A percentile compares a stretch with the other conserved stretches of the same genome.
These are phyloP conservation scores for Populus hybrid DNA, from an alignment of 441 rosid genomes.

Conservation along the genomic window DNA sequence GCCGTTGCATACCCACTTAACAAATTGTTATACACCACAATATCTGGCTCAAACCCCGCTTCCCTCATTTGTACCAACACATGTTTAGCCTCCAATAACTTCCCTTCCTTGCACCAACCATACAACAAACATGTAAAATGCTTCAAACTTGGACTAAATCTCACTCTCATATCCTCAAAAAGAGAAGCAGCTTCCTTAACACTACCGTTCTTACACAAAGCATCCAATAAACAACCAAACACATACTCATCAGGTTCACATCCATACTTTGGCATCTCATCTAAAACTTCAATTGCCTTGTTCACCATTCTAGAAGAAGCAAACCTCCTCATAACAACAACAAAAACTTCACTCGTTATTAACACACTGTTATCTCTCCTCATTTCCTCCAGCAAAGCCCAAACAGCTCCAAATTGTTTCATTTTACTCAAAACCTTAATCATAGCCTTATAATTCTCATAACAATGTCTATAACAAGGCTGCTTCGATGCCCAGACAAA, in stretches of 20 bases:
- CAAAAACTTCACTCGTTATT: constrained; percentile 65
- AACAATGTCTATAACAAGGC: constrained; percentile 62
- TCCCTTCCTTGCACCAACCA: constrained; percentile 94
- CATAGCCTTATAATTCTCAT: constrained; percentile 74
- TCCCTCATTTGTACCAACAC: constrained; percentile 84
- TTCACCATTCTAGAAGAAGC: constrained; percentile 81
- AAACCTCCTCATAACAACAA: constrained; percentile 74
- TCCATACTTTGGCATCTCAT: constrained; percentile 89
- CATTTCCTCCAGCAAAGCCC: constrained; percentile 86
- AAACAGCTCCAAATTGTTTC: constrained; percentile 87
- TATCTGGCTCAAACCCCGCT: constrained; percentile 72
- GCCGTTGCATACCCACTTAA: constrained; percentile 66
- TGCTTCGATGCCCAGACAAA: constrained; percentile 80
- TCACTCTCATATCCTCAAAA: constrained; percentile 66
- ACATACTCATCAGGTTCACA: constrained; percentile 68
- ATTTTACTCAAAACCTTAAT: constrained; percentile 74
- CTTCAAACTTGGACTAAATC: constrained; percentile 51
- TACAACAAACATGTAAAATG: constrained; percentile 77
- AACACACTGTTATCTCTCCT: constrained; percentile 55
- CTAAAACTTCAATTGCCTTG: constrained; percentile 81
- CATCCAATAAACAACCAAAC: constrained; percentile 77
- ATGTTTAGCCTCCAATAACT: constrained; percentile 73
- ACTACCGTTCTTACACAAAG: constrained; percentile 75
- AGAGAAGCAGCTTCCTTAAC: constrained; percentile 81
- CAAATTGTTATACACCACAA: constrained; percentile 79